Evolutionary conservation across 2,329 filamentous ascomycete genomes (phyloP).

Genomic region (Cordyceps fumosorosea): DNA sequence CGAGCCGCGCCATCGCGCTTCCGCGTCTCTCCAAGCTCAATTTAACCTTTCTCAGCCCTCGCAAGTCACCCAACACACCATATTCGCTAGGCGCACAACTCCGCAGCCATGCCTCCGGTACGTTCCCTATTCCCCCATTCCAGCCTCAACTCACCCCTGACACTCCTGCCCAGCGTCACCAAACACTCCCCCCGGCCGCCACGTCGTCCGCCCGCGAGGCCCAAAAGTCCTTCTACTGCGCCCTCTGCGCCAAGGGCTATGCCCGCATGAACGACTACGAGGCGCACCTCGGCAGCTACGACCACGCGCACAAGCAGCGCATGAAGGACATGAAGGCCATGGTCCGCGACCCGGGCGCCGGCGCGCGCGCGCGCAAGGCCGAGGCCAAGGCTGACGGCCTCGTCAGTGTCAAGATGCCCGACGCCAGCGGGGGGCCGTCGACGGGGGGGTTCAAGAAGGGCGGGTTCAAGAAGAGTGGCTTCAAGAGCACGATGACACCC

Average conservation of each 20-base stretch:
- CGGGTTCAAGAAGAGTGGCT: constrained; percentile 76
- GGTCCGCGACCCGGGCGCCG: constrained; percentile 63
- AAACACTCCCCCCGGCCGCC: constrained; percentile 52
- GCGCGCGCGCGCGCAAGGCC: constrained; percentile 58
- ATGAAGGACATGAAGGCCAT: constrained; percentile 84
- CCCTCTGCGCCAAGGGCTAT: constrained; percentile 90
- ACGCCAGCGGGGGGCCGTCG: constrained; percentile 21
- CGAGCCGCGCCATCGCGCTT: not conserved
- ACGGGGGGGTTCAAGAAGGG: constrained; percentile 56
- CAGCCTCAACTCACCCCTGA: not conserved
- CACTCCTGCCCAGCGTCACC: constrained; percentile 48
- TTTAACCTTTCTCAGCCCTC: not conserved
- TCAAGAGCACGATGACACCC: constrained; percentile 67
- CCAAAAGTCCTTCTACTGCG: constrained; percentile 74
- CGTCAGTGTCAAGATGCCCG: constrained; percentile 58
- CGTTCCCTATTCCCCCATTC: not conserved
- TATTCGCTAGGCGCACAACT: not conserved
- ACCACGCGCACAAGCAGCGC: constrained; percentile 90
- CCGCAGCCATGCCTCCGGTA: constrained; percentile 1
- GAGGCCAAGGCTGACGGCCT: constrained; percentile 65
- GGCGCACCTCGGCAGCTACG: constrained; percentile 87
- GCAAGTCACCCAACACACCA: not conserved
- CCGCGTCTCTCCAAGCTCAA: not conserved
- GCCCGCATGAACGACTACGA: constrained; percentile 94
- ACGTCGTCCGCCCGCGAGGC: constrained; percentile 65